Evolutionary conservation across 768 basidiomycete species (phyloP).

Genomic region (Agaricus bisporus): DNA sequence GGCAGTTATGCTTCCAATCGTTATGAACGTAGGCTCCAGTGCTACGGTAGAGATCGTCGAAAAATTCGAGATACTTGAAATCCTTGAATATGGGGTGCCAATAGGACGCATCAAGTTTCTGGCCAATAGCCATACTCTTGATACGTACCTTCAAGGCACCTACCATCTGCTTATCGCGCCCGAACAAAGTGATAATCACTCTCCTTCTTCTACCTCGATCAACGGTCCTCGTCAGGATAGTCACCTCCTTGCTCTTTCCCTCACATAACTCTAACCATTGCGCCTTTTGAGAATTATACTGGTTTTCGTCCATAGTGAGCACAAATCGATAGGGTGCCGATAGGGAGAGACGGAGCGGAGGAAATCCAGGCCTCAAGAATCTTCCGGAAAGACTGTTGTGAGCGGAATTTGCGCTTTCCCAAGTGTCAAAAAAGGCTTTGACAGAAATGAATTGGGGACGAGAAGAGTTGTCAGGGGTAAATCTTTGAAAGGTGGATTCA

Average conservation of each 20-base stretch:
- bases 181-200: conserved; percentile 38
- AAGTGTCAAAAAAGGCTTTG: conserved; percentile 40
- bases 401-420: conserved; percentile 40
- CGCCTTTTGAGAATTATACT: conserved; percentile 44
- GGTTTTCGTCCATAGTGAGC: conserved; percentile 38
- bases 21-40: conserved; percentile 37
- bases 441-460: conserved; percentile 14
- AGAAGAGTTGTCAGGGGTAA: conserved; percentile 3
- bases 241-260: conserved; percentile 24
- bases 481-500: background rate
- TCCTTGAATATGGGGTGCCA: conserved; percentile 44
- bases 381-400: conserved; percentile 28
- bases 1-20: conserved; percentile 37
- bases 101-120: conserved; percentile 33
- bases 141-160: conserved; percentile 57
- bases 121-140: conserved; percentile 47
- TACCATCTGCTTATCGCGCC: conserved; percentile 45
- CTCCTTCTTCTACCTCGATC: conserved; percentile 17
- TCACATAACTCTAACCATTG: conserved; percentile 42
- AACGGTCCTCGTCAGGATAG: conserved; percentile 22
- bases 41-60: conserved; percentile 24
- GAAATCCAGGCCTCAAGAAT: conserved; percentile 22
- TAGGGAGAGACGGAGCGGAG: conserved; percentile 31
- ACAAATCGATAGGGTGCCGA: conserved; percentile 46
- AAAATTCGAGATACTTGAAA: conserved; percentile 25